Evolutionary conservation across 2,329 filamentous ascomycete species (phyloP).

Genomic region (Fusarium sp.): DNA sequence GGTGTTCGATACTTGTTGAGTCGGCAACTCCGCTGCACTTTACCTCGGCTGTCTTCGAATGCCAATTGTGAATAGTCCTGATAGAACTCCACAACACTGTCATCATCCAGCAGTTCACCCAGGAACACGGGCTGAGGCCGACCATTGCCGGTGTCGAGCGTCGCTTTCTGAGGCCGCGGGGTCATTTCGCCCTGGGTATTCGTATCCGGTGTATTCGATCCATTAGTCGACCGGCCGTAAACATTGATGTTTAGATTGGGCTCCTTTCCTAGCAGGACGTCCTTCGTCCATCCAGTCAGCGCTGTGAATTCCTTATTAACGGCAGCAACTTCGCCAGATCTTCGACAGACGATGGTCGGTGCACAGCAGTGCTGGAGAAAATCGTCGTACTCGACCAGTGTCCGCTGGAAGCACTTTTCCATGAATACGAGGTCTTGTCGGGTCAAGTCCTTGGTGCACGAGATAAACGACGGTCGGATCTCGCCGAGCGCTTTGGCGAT

Average conservation of each 20-base stretch:
- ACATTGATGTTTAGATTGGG: slow-evolving; percentile 90
- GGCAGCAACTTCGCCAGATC: slow-evolving; percentile 94
- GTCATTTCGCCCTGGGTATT: slow-evolving; percentile 60
- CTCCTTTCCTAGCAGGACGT: slow-evolving; percentile 89
- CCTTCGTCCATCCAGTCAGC: slow-evolving; percentile 93
- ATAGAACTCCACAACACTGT: slow-evolving; percentile 94
- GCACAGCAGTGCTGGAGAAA: slow-evolving; percentile 91
- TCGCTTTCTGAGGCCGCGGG: slow-evolving; percentile 66
- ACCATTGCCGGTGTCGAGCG: slow-evolving; percentile 61
- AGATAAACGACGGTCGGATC: slow-evolving; percentile 93
- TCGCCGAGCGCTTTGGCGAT: slow-evolving; percentile 91
- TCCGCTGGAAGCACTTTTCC: slow-evolving; percentile 97
- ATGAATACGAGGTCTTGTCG: slow-evolving; percentile 94
- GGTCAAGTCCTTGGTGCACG: slow-evolving; percentile 90
- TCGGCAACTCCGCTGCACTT: slow-evolving; percentile 86
- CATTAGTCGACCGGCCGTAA: slow-evolving; percentile 58
- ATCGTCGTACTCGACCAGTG: slow-evolving; percentile 92
- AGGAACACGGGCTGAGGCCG: slow-evolving; percentile 87
- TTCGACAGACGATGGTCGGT: slow-evolving; percentile 90
- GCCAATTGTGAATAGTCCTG: slow-evolving; percentile 95
- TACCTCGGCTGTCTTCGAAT: slow-evolving; percentile 91
- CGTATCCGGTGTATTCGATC: slow-evolving; percentile 55
- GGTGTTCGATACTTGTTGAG: slow-evolving; percentile 91
- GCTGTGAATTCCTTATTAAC: slow-evolving; percentile 98
- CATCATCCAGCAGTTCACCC: slow-evolving; percentile 93